phyloP scores from a whole-genome alignment of 139 green algal species.

The Chlorella sp. region DNA sequence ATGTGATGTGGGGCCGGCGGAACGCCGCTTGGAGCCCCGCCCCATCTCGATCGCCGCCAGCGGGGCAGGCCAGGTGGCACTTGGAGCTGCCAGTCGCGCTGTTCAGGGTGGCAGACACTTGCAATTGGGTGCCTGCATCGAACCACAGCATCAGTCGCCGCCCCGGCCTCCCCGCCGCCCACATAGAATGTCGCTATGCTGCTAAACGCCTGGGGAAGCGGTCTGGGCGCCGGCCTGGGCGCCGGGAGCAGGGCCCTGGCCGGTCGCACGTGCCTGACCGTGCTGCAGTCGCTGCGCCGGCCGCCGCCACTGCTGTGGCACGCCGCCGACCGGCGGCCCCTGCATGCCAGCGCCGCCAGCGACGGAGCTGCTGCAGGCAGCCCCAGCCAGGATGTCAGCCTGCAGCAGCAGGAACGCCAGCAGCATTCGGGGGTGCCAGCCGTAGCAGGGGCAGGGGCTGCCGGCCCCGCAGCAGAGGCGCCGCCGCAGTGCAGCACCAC shows the following conservation, averaged over 20 bases:
- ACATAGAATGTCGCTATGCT: neutral
- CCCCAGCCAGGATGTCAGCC: neutral
- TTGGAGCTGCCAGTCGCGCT: too few relatives aligned
- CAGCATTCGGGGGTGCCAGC: neutral
- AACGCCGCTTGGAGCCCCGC: too few relatives aligned
- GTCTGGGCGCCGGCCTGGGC: neutral
- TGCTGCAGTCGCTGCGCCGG: slow-evolving; percentile 7
- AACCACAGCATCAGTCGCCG: too few relatives aligned
- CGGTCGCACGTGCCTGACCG: neutral
- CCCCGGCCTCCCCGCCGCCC: too few relatives aligned
- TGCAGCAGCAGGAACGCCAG: neutral
- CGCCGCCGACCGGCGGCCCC: neutral
- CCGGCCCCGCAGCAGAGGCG: neutral
- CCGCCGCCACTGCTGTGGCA: neutral
- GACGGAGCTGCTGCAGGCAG: neutral
- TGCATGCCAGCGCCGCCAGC: neutral
- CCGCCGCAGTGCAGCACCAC: slow-evolving; percentile 21
- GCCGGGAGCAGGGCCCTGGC: neutral
- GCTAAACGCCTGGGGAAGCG: neutral
- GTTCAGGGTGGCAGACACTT: too few relatives aligned
- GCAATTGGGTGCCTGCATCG: too few relatives aligned
- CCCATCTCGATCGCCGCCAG: too few relatives aligned
- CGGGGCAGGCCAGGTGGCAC: too few relatives aligned
- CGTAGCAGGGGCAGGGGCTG: neutral
- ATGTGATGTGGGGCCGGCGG: too few relatives aligned